Evolutionary conservation across 1,284 basidiomycete species (phyloP), one percentile per base, ranked within the genome.

Genomic region (Chalciporus sp.): DNA sequence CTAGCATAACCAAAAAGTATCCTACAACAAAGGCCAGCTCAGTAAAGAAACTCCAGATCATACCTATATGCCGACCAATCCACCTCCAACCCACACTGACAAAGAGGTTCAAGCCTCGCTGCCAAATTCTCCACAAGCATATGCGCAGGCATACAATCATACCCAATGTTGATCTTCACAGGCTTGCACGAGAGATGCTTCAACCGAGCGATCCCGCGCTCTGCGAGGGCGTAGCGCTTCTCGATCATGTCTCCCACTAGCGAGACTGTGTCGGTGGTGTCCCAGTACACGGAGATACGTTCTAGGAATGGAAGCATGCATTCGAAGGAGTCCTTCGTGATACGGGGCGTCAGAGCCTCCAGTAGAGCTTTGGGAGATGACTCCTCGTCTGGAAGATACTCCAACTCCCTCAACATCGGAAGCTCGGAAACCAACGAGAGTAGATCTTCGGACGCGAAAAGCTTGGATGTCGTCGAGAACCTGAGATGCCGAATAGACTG

Each of bases 231-330:
- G 46, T 61, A 64, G 27, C 66, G 61, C 33, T 43, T 20, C 49
- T 66, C 64, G 10, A 67, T 52, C 66, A 66, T 65, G 3, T 66
- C 58, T 1, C 61, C 64, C 52, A 69, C 65, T 50, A 53, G 58
- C 20, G 55, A 51, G 16, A 69, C 63, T 33, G 64, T 66, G 54
- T 64, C 63, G 27, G 53, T 47, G 46, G 58, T 64, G 20, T 69
- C 67, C 67, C 64, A 66, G 28, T 59, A 61, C 28, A 66, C 53
- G 17, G 47, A 55, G 20, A 61, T 31, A 45, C 60, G 56, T n/a
- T 67, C 58, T 41, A 66, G 19, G 39, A 19, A n/a, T 0, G 65
- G 60, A 1, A 69, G 61, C 0, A 69, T 35, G 42, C 64, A 66
- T 9, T 44, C 52, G 16, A 59, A 11, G 11, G 7, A 49, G 0